phyloP scores from a whole-genome alignment of 2,329 filamentous ascomycete species.

The Epichloe gansuensis region DNA sequence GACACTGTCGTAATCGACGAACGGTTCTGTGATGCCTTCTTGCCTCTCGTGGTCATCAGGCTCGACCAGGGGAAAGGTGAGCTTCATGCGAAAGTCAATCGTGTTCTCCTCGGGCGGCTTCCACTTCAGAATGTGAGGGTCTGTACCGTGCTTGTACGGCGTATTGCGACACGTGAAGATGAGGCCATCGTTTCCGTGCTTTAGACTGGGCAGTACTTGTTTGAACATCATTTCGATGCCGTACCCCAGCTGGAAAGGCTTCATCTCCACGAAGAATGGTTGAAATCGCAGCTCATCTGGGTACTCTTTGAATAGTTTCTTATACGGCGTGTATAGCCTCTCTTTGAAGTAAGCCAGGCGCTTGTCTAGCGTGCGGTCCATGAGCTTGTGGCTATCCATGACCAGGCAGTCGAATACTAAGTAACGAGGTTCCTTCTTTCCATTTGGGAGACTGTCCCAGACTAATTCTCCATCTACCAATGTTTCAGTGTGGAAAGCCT shows the following conservation, averaged over 20 bases:
- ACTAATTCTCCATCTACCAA: conserved; percentile 90
- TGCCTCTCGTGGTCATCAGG: conserved; percentile 55
- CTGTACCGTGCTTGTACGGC: conserved; percentile 79
- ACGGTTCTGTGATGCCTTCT: conserved; percentile 49
- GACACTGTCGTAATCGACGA: conserved; percentile 66
- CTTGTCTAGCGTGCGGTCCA: conserved; percentile 74
- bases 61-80: conserved; percentile 62
- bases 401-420: conserved; percentile 90
- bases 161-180: conserved; percentile 94
- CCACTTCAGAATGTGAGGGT: conserved; percentile 93
- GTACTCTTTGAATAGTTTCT: conserved; percentile 47
- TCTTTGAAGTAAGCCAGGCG: conserved; percentile 77
- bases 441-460: conserved; percentile 60
- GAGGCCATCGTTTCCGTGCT: conserved; percentile 89
- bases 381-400: conserved; percentile 62
- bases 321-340: conserved; percentile 60
- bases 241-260: conserved; percentile 81
- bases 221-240: conserved; percentile 87
- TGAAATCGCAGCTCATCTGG: conserved; percentile 57
- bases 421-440: conserved; percentile 60
- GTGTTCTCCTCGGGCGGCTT: conserved; percentile 93
- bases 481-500: conserved; percentile 64
- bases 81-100: conserved; percentile 73
- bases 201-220: conserved; percentile 67
- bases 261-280: conserved; percentile 74